Evolutionary conservation across 208 protist genomes (phyloP), one percentile per base, ranked within the genome.

Genomic region (Naegleria fowleri): DNA sequence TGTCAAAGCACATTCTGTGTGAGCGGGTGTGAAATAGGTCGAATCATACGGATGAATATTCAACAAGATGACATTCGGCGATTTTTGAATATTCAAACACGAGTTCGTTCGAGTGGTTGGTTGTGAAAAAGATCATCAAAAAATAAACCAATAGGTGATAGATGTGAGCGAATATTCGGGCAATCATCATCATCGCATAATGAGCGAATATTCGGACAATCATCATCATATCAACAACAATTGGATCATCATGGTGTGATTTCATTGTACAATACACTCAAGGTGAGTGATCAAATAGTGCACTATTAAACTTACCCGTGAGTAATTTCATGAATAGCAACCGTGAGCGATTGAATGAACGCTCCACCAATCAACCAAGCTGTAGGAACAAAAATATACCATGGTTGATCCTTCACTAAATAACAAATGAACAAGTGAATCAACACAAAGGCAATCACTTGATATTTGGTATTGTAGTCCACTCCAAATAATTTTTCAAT

Each of bases 271-370:
- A n/a, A n/a, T n/a, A n/a, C n/a, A n/a, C n/a, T n/a, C n/a, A n/a
- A n/a, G n/a, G n/a, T n/a, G n/a, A n/a, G n/a, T n/a, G 19, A 67
- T 29, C 55, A 67, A 79, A 36, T 79, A 25, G 7, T 7, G 7
- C 43, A 36, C 29, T 0, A 79, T 15, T 36, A 25, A 79, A 91
- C 95, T 36, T 98, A 92, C 92, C 96, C 94, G 92, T 98, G 97
- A 13, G 96, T 95, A 52, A 97, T 93, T 92, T 98, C 97, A 92
- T 98, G 97, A 90, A 98, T 97, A 13, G 94, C 97, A 39, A 98
- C 92, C 86, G 97, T 96, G 1, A 94, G 91, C 79, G 93, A 94
- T 93, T 98, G 95, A 38, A 96, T 96, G 51, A 96, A 94, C 58
- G 95, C 96, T 48, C 94, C 97, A 41, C 96, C 96, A 89, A 98